A percentile compares a stretch with the other conserved stretches of the same genome.
These are phyloP conservation scores for Nicotiana obtusifolia DNA, from an alignment of 257 asterid species.

Conservation along the genomic window DNA sequence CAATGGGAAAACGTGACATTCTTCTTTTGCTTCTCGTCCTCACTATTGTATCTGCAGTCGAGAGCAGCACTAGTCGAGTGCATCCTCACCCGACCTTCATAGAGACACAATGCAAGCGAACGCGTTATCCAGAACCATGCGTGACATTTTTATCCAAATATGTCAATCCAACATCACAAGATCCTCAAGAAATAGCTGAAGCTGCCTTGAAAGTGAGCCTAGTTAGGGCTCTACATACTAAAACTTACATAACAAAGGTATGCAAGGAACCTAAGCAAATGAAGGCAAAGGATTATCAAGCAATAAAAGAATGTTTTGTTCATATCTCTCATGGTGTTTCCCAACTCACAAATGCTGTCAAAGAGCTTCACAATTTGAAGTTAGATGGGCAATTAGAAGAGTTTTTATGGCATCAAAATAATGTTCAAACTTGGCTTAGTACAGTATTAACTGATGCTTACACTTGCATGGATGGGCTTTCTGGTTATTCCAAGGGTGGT, in stretches of 20 bases:
- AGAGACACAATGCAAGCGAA: slow-evolving; percentile 32
- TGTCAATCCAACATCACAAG: slow-evolving; percentile 23
- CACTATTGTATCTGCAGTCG: slow-evolving; percentile 12
- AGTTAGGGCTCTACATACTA: slow-evolving; percentile 39
- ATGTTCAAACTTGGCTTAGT: slow-evolving; percentile 50
- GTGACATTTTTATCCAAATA: slow-evolving; percentile 27
- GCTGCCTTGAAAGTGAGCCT: slow-evolving; percentile 47
- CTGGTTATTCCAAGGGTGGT: slow-evolving; percentile 36
- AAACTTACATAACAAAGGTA: slow-evolving; percentile 33
- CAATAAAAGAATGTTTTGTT: slow-evolving; percentile 44
- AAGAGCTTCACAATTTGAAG: slow-evolving; percentile 35
- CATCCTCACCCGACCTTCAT: slow-evolving; percentile 26
- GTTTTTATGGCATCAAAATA: slow-evolving; percentile 56
- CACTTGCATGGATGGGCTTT: slow-evolving; percentile 43
- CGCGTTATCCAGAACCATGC: slow-evolving; percentile 37
- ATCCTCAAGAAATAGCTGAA: slow-evolving; percentile 44
- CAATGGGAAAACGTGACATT: slow-evolving; percentile 13
- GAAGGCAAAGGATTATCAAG: slow-evolving; percentile 33
- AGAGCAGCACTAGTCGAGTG: neutral
- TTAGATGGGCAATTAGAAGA: slow-evolving; percentile 16
- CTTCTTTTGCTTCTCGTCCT: slow-evolving; percentile 19
- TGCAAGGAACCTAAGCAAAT: slow-evolving; percentile 26
- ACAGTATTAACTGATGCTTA: slow-evolving; percentile 46
- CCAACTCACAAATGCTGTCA: slow-evolving; percentile 43
- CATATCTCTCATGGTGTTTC: slow-evolving; percentile 53